These are phyloP conservation scores for Bathelium albidoporum DNA, from an alignment of 495 filamentous ascomycete species.

Conservation along the genomic window DNA sequence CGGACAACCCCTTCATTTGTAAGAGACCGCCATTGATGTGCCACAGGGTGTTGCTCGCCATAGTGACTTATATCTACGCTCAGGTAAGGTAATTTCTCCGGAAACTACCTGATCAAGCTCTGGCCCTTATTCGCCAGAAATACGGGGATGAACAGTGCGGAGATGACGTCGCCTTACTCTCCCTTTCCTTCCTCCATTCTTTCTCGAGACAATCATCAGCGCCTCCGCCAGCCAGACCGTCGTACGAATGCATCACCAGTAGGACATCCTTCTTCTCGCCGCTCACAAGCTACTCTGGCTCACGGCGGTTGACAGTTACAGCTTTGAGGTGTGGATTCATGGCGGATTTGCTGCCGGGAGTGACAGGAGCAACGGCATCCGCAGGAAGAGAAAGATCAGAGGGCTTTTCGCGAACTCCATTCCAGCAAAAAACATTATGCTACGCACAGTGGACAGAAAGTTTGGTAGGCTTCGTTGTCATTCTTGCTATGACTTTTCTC, in stretches of 20 bases:
- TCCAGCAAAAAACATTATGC: neutral
- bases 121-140: conserved; percentile 7
- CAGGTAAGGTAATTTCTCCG: neutral
- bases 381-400: neutral
- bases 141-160: neutral
- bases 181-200: neutral
- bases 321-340: neutral
- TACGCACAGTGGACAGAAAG: neutral
- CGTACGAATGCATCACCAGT: conserved; percentile 8
- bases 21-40: too few relatives aligned
- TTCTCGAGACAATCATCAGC: neutral
- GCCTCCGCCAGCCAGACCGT: neutral
- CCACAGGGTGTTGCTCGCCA: too few relatives aligned
- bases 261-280: conserved; percentile 5
- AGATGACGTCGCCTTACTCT: neutral
- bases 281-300: neutral
- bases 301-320: neutral
- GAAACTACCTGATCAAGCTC: neutral
- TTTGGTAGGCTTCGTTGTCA: neutral
- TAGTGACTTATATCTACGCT: neutral
- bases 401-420: neutral
- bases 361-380: neutral
- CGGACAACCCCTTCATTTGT: neutral
- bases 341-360: neutral
- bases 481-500: too few relatives aligned